A percentile compares a stretch with the other conserved stretches of the same genome.
Conservation (phyloP, 768 basidiomycete genomes). For the Trichaptum fuscoviolaceum region DNA sequence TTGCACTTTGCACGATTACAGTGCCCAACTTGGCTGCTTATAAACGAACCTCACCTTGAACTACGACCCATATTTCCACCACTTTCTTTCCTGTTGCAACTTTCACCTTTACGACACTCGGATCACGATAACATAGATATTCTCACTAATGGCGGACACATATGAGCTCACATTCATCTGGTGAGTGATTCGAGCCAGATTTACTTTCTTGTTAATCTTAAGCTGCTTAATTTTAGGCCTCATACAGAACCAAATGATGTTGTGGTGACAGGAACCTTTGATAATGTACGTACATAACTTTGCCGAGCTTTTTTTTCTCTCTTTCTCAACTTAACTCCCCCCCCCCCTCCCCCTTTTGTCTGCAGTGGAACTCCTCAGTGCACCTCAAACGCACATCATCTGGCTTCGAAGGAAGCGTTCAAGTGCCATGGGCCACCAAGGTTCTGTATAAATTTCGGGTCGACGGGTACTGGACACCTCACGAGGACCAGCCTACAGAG, state of each 20-base stretch:
- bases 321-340: background rate
- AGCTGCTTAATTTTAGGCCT: constrained; percentile 40
- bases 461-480: constrained; percentile 60
- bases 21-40: background rate
- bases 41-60: background rate
- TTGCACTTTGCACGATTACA: background rate
- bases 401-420: constrained; percentile 51
- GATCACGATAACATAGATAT: background rate
- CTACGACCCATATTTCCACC: background rate
- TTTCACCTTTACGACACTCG: background rate
- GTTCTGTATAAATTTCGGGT: constrained; percentile 77
- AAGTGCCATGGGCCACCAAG: constrained; percentile 58
- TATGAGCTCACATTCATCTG: background rate
- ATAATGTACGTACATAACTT: constrained; percentile 48
- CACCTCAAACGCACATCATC: constrained; percentile 45
- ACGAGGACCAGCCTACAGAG: constrained; percentile 53
- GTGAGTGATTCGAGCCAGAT: background rate
- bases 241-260: constrained; percentile 49
- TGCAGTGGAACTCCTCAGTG: constrained; percentile 57
- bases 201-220: background rate
- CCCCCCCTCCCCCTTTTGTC: background rate
- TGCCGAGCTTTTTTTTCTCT: constrained; percentile 2
- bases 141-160: constrained; percentile 1
- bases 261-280: constrained; percentile 73
- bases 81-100: background rate